Evolutionary conservation across 2,329 filamentous ascomycete genomes (phyloP), one percentile per base, ranked within the genome.

Genomic region (Calonectria hongkongensis): DNA sequence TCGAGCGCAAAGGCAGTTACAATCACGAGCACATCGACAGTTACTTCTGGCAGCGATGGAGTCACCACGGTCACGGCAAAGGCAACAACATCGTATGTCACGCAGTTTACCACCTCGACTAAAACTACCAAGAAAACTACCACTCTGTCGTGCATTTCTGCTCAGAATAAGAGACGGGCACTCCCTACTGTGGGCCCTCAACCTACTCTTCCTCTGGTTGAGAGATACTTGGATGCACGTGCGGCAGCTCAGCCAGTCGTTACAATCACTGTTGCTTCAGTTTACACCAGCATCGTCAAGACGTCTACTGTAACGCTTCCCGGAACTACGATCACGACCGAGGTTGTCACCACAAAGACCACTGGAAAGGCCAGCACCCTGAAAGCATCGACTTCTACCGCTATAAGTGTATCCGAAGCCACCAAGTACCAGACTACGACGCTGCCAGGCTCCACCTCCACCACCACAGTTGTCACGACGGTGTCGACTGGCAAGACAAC

Each of bases 321-420:
- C 0, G 77, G 77, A 36, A 69, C 74, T 0, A 76, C 70, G 1
- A 58, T 70, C 2, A 78, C 77, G 3, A 76, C 77, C 0, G 77
- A 74, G 3, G 7, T 66, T 8, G 56, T 76, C 6, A 67, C 64
- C 3, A 79, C 75, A 15, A 69, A 75, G 54, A 75, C 75, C 4
- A 70, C 70, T 2, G 77, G 77, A 36, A 79, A 79, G 64, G 78
- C 72, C 4, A 73, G 73, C 16, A 79, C 77, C 2, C 73, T 79
- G 18, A 79, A 79, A 48, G 71, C 75, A 3, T 63, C 54, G 2
- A 79, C 75, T 12, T 70, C 66, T 4, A 78, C 77, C 1, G 27
- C 73, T 0, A 45, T 41, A 27, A 66, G 28, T 16, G 64, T 67
- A 27, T 62, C 69, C 1, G n/a, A 41, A 3, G 50, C 50, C 18